phyloP scores from a whole-genome alignment of 768 basidiomycete genomes.

The Pleurotus tuber-regium region DNA sequence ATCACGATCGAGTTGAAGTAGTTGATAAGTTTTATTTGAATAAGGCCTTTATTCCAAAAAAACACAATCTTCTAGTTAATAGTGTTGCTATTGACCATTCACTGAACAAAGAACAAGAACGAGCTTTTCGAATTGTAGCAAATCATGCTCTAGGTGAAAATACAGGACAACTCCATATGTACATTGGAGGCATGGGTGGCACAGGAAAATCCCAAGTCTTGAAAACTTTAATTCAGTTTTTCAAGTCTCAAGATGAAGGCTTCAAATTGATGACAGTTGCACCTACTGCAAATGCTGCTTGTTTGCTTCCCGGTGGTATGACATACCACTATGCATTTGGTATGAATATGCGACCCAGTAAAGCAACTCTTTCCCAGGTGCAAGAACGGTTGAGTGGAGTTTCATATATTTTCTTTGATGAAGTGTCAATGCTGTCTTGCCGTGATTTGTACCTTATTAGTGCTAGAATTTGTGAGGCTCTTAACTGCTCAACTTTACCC shows the following conservation, averaged over 20 bases:
- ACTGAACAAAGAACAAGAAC: constrained; percentile 28
- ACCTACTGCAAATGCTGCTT: constrained; percentile 26
- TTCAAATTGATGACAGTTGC: constrained; percentile 24
- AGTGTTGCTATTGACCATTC: too few species aligned
- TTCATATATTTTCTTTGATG: constrained; percentile 37
- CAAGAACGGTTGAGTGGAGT: constrained; percentile 19
- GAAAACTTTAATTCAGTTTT: constrained; percentile 21
- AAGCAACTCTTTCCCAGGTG: neutral
- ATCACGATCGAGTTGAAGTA: constrained; percentile 12
- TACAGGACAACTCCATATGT: constrained; percentile 27
- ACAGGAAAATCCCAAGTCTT: constrained; percentile 32
- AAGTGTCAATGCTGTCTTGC: constrained; percentile 39
- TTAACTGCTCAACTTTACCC: constrained; percentile 15
- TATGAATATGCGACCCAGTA: neutral
- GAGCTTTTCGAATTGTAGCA: constrained; percentile 29
- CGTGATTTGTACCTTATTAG: constrained; percentile 29
- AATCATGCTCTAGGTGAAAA: constrained; percentile 18
- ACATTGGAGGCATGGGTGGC: constrained; percentile 32
- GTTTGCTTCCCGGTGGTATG: constrained; percentile 21
- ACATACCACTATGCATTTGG: constrained; percentile 22
- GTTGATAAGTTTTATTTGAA: constrained; percentile 24
- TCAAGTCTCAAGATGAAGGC: constrained; percentile 21
- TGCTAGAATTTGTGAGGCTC: constrained; percentile 19
- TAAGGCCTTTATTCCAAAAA: constrained; percentile 1
- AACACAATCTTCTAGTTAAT: neutral